Evolutionary conservation across 2,329 filamentous ascomycete genomes (phyloP).

Genomic region (Arachnomyces sp.): DNA sequence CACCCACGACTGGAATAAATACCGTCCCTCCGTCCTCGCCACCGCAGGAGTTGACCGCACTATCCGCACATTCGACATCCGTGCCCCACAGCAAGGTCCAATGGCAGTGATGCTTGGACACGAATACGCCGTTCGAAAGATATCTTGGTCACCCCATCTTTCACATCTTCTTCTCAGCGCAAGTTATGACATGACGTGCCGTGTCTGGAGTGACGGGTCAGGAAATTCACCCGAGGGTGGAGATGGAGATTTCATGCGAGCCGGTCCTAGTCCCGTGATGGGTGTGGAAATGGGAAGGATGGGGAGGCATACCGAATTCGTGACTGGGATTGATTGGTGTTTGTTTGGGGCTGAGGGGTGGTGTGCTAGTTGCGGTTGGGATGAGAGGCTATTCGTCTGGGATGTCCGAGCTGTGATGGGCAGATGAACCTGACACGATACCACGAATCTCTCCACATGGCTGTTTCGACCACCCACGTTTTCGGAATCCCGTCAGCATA

Average conservation of each 20-base stretch:
- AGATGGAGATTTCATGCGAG: slow-evolving; percentile 31
- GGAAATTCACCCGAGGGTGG: slow-evolving; percentile 24
- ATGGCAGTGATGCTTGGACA: slow-evolving; percentile 70
- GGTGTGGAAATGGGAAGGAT: slow-evolving; percentile 75
- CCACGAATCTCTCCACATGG: too few relatives aligned
- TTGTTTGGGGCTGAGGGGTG: slow-evolving; percentile 90
- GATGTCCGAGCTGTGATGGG: slow-evolving; percentile 64
- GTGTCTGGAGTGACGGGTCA: slow-evolving; percentile 82
- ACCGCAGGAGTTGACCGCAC: slow-evolving; percentile 81
- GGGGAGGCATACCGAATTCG: slow-evolving; percentile 91
- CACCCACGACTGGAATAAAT: slow-evolving; percentile 99
- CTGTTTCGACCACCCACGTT: too few relatives aligned
- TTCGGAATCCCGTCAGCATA: too few relatives aligned
- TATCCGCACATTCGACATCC: slow-evolving; percentile 84
- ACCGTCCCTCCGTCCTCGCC: slow-evolving; percentile 73
- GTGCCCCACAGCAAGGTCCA: slow-evolving; percentile 65
- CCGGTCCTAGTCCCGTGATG: slow-evolving; percentile 34
- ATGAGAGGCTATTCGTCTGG: slow-evolving; percentile 85
- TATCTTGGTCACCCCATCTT: slow-evolving; percentile 93
- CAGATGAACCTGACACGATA: slow-evolving; percentile 5
- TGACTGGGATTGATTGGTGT: slow-evolving; percentile 95
- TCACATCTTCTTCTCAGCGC: slow-evolving; percentile 77
- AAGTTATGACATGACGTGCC: slow-evolving; percentile 96
- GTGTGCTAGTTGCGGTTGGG: slow-evolving; percentile 92
- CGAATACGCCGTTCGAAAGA: slow-evolving; percentile 75